Conservation (phyloP, 495 filamentous ascomycete genomes). For the Aspergillus sparsus region DNA sequence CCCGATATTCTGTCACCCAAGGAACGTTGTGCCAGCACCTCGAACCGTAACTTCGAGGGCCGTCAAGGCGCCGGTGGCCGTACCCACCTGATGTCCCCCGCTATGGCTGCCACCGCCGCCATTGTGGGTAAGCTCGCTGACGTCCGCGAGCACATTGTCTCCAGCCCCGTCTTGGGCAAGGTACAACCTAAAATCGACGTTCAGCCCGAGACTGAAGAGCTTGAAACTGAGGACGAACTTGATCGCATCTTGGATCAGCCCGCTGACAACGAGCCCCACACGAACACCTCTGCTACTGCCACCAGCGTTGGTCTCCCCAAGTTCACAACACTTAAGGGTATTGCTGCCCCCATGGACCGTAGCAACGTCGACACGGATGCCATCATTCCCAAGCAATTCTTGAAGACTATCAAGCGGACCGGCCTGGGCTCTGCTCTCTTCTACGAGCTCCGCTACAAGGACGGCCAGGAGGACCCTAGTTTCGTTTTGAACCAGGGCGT, state of each 20-base stretch:
- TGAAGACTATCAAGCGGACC: conserved; percentile 98
- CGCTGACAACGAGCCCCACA: conserved; percentile 65
- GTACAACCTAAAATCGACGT: conserved; percentile 54
- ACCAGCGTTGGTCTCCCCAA: conserved; percentile 70
- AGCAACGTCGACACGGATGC: conserved; percentile 96
- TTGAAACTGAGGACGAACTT: conserved; percentile 71
- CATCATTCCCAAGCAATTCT: conserved; percentile 98
- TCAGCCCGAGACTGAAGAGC: conserved; percentile 69
- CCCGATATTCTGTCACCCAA: conserved; percentile 93
- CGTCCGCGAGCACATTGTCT: conserved; percentile 72
- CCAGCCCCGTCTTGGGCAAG: conserved; percentile 60
- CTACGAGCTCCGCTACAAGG: conserved; percentile 75
- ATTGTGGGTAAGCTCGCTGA: conserved; percentile 89
- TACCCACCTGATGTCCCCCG: conserved; percentile 95
- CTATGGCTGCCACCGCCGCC: conserved; percentile 91
- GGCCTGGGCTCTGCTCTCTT: conserved; percentile 89
- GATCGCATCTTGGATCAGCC: conserved; percentile 79
- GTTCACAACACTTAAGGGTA: conserved; percentile 79
- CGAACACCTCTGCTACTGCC: conserved; percentile 51
- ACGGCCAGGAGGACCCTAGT: conserved; percentile 71
- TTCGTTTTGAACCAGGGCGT: conserved; percentile 92
- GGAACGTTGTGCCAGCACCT: conserved; percentile 93
- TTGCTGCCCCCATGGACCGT: conserved; percentile 84
- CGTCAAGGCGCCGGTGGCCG: conserved; percentile 91
- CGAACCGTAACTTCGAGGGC: conserved; percentile 97